These are phyloP conservation scores for Paxillus rubicundulus DNA, from an alignment of 768 basidiomycete genomes.

Conservation along the genomic window DNA sequence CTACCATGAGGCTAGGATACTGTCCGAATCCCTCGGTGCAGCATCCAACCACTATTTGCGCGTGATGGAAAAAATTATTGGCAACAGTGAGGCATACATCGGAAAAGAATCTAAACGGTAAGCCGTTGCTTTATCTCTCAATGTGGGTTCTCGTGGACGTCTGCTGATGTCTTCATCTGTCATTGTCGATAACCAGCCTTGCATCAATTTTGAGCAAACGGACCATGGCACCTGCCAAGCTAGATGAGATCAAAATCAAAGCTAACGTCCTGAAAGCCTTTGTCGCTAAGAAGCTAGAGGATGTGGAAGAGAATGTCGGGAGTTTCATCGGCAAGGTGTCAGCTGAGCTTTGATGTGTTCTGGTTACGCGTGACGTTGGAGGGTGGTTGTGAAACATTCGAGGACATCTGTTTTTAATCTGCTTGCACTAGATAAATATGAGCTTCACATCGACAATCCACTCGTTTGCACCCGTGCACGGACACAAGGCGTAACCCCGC, in stretches of 20 bases:
- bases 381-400: conserved; percentile 10
- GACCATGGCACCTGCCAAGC: conserved; percentile 69
- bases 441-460: conserved; percentile 1
- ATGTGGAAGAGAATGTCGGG: conserved; percentile 34
- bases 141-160: background rate
- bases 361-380: background rate
- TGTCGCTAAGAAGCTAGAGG: conserved; percentile 30
- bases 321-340: conserved; percentile 29
- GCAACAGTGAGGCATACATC: conserved; percentile 69
- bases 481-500: conserved; percentile 26
- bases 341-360: conserved; percentile 42
- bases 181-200: conserved; percentile 45
- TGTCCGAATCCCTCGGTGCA: conserved; percentile 48
- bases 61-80: conserved; percentile 85
- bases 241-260: conserved; percentile 94
- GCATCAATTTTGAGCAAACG: conserved; percentile 75
- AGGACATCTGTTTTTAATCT: conserved; percentile 16
- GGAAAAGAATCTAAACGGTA: conserved; percentile 86
- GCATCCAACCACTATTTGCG: conserved; percentile 78
- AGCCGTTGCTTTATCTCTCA: conserved; percentile 14
- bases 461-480: background rate
- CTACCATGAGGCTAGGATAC: conserved; percentile 56
- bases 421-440: conserved; percentile 13
- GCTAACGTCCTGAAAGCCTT: conserved; percentile 80
- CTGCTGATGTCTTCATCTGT: conserved; percentile 3